Evolutionary conservation across 2,329 filamentous ascomycete species (phyloP), one percentile per base, ranked within the genome.

Genomic region (Alternaria incomplexa): DNA sequence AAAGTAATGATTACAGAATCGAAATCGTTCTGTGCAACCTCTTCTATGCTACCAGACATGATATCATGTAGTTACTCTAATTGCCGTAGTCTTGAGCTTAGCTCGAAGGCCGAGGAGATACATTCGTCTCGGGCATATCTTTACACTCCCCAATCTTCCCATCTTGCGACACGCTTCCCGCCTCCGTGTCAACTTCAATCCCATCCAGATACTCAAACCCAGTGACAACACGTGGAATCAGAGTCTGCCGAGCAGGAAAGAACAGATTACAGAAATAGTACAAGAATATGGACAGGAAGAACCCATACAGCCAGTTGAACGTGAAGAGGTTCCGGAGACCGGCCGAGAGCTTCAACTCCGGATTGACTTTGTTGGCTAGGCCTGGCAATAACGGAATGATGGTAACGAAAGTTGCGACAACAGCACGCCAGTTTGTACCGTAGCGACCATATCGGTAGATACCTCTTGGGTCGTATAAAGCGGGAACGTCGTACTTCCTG

Each of bases 251-350:
- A 6, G 71, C 71, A 1, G 79, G 79, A 56, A 76, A 80, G 64
- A 80, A 74, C 45, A 75, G 62, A 26, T 69, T 73, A 22, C 79
- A 65, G 1, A 64, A 43, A 13, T 52, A 63, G 53, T 81, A 81
- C 5, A 77, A 56, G 5, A 75, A 53, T 2, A 65, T 58, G 8
- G 62, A 65, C 7, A 67, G 30, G 30, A 58, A 61, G 52, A 81
- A 80, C 0, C 78, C 77, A 40, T 73, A 75, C 5, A 69, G 75
- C 66, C 80, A 82, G 5, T 80, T 79, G 66, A 77, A 80, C 7
- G 80, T 72, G 47, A 80, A 81, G 56, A 64, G 20, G 67, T 74
- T 40, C 73, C 73, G 32, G 10, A 67, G 53, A 7, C 65, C 64
- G 1, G 45, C n/a, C 3, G 55, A 73, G 72, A 69, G 63, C 7